Conservation (phyloP, 2,329 filamentous ascomycete genomes). For the Diaporthe nobilis region DNA sequence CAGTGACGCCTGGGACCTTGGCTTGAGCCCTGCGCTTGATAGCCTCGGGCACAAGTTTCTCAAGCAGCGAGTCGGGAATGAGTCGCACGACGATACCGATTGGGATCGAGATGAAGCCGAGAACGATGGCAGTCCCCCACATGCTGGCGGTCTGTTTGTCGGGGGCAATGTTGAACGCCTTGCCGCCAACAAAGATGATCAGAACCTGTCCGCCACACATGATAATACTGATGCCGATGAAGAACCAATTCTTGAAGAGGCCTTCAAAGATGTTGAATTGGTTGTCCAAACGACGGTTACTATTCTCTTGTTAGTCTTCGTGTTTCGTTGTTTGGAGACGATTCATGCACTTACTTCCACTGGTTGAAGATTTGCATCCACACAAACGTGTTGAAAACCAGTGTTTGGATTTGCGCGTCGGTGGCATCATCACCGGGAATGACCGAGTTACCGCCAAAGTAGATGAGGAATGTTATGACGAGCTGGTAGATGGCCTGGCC, state of each 20-base stretch:
- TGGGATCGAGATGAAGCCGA: slow-evolving; percentile 88
- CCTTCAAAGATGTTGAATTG: slow-evolving; percentile 96
- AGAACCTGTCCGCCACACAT: slow-evolving; percentile 93
- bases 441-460: slow-evolving; percentile 64
- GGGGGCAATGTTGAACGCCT: slow-evolving; percentile 80
- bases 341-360: slow-evolving; percentile 79
- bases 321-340: background rate
- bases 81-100: slow-evolving; percentile 85
- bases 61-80: slow-evolving; percentile 80
- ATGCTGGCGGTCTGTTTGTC: slow-evolving; percentile 77
- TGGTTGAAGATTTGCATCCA: slow-evolving; percentile 99
- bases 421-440: slow-evolving; percentile 56
- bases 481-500: slow-evolving; percentile 94
- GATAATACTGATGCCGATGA: slow-evolving; percentile 85
- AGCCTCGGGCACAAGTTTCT: slow-evolving; percentile 66
- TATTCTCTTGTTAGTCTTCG: slow-evolving; percentile 48
- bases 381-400: slow-evolving; percentile 98
- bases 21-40: slow-evolving; percentile 62
- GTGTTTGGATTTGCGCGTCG: slow-evolving; percentile 74
- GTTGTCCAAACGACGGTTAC: slow-evolving; percentile 94
- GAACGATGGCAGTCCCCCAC: slow-evolving; percentile 89
- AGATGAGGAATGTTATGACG: slow-evolving; percentile 82
- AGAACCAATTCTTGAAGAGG: slow-evolving; percentile 87
- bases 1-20: slow-evolving; percentile 67
- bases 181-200: slow-evolving; percentile 89